Evolutionary conservation across 768 basidiomycete species (phyloP).

Genomic region (Agaricus sinodeliciosus): DNA sequence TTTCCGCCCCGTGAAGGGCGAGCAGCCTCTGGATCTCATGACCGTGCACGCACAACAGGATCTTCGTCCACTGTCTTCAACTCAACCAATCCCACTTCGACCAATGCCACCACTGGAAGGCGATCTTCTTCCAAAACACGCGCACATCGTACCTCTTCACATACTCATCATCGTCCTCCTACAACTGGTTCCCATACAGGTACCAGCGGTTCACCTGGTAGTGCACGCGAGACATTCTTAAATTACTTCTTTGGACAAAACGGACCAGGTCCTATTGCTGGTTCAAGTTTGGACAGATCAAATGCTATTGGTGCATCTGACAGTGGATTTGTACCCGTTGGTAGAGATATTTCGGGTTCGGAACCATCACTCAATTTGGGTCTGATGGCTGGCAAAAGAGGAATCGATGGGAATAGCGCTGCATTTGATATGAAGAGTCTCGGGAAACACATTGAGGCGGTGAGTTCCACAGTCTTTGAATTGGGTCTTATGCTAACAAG

Average conservation of each 20-base stretch:
- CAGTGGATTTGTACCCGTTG: constrained; percentile 38
- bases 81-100: constrained; percentile 24
- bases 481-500: constrained; percentile 8
- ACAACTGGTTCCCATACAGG: not conserved
- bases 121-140: constrained; percentile 31
- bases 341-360: constrained; percentile 55
- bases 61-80: constrained; percentile 24
- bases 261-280: constrained; percentile 66
- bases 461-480: constrained; percentile 36
- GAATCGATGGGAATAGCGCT: constrained; percentile 69
- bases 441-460: constrained; percentile 95
- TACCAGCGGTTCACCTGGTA: constrained; percentile 25
- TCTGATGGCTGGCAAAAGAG: constrained; percentile 58
- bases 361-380: constrained; percentile 50
- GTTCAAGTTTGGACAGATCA: constrained; percentile 41
- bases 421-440: constrained; percentile 99
- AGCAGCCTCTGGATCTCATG: constrained; percentile 71
- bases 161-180: constrained; percentile 6
- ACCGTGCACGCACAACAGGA: constrained; percentile 46
- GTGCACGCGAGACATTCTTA: constrained; percentile 86
- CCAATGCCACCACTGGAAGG: constrained; percentile 20
- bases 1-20: constrained; percentile 50
- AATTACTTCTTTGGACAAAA: constrained; percentile 98
- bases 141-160: constrained; percentile 17
- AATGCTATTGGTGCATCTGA: constrained; percentile 10